Conservation (phyloP, 371 early-diverging fungal genomes). For the Rhizopus stolonifer region DNA sequence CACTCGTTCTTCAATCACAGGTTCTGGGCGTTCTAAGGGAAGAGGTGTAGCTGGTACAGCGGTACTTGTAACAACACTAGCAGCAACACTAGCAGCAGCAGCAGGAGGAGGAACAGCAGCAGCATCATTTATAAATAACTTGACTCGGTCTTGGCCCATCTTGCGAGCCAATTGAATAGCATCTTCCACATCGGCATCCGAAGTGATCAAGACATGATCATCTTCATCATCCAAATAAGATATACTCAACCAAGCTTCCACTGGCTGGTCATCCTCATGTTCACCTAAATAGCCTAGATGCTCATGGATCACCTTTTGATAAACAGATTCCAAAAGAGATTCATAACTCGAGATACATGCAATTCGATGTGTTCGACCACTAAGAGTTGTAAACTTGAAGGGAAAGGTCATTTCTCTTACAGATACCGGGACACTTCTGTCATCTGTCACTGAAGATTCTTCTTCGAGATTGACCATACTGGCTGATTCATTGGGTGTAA, state of each 20-base stretch:
- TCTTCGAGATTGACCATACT: constrained; percentile 45
- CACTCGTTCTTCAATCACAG: constrained; percentile 4
- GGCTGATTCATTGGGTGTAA: constrained; percentile 51
- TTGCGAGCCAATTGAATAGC: constrained; percentile 80
- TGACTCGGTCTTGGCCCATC: constrained; percentile 75
- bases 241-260: constrained; percentile 55
- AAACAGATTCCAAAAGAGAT: constrained; percentile 29
- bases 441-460: constrained; percentile 53
- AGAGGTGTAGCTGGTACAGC: constrained; percentile 11
- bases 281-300: constrained; percentile 20
- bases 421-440: constrained; percentile 10
- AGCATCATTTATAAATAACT: constrained; percentile 64
- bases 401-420: constrained; percentile 27
- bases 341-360: constrained; percentile 27
- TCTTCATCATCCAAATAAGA: constrained; percentile 89
- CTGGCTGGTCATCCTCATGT: constrained; percentile 11
- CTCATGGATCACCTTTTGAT: constrained; percentile 41
- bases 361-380: constrained; percentile 41
- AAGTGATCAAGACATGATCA: constrained; percentile 80
- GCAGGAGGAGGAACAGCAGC: constrained; percentile 6
- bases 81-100: constrained; percentile 11
- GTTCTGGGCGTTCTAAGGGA: background rate
- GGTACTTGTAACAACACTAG: constrained; percentile 45
- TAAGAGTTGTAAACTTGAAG: constrained; percentile 38
- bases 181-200: constrained; percentile 78